Conservation (phyloP, 129 eudicot genomes). For the Tanacetum coccineum region DNA sequence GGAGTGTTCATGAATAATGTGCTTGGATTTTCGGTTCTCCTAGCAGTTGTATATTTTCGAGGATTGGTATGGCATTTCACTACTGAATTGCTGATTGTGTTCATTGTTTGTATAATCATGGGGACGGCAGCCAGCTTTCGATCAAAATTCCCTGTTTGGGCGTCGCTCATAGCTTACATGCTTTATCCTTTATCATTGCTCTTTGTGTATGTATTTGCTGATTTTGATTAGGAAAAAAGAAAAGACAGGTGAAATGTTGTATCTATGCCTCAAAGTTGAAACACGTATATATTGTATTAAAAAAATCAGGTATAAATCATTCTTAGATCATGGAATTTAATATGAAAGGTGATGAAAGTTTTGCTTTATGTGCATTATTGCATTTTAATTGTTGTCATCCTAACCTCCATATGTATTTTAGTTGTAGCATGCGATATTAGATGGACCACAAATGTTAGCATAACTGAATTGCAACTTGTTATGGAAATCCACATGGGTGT, state of each 20-base stretch:
- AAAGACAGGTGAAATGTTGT: neutral
- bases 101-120: slow-evolving; percentile 44
- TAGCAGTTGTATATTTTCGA: slow-evolving; percentile 52
- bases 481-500: too few relatives aligned
- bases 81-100: slow-evolving; percentile 48
- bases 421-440: too few relatives aligned
- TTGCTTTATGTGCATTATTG: neutral
- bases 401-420: too few relatives aligned
- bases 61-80: slow-evolving; percentile 80
- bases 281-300: slow-evolving; percentile 5
- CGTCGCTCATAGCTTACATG: slow-evolving; percentile 42
- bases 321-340: too few relatives aligned
- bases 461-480: too few relatives aligned
- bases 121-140: slow-evolving; percentile 54
- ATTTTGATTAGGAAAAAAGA: slow-evolving; percentile 14
- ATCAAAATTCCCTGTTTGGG: slow-evolving; percentile 66
- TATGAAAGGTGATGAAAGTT: neutral
- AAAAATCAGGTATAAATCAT: neutral
- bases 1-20: slow-evolving; percentile 82
- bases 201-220: slow-evolving; percentile 52
- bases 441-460: too few relatives aligned
- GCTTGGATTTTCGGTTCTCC: slow-evolving; percentile 68
- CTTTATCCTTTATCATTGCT: slow-evolving; percentile 71
- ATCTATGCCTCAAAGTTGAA: slow-evolving; percentile 8
- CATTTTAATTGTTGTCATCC: too few relatives aligned